Base-by-base conservation (phyloP, 2,329 filamentous ascomycete genomes). In the Venturia effusa region DNA sequence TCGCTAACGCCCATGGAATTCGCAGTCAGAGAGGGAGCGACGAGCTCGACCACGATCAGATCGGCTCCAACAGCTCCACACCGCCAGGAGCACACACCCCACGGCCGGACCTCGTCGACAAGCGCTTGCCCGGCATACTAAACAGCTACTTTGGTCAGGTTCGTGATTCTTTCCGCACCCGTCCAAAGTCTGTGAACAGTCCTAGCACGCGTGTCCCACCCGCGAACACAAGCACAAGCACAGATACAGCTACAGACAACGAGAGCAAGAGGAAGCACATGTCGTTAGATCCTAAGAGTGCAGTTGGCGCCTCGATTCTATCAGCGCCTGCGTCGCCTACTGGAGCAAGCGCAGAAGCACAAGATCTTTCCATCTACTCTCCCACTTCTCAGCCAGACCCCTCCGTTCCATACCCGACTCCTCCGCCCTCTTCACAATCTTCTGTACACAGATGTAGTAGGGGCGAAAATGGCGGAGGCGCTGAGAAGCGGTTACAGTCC, bases 141-240 rank as follows among this genome's bases (percentile, higher is more conserved):
- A 85, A 87, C 77, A 95, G 88, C 82, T 97, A 94, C 83, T 96
- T 97, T 84, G 89, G 88, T 81, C 94, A 99, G 93, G 94, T 99
- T 96, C 88, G 94, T 97, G 84, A 84, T 68, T 75, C 74, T 71
- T 83, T 85, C 84, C 81, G 75, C 69, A 71, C 72, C 68, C 71
- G 72, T 68, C 72, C 73, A 70, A 75, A 74, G 70, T 74, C 73
- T 69, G 68, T 70, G 69, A 72, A 71, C 69, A 70, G 70, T 72
- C 66, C 67, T 69, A 69, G 67, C 70, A 66, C 66, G 67, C 61
- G 59, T 61, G 59, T 59, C 64, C 32, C 43, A 37, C 48, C 59
- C 64, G 66, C 66, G 32, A 66, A 64, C 65, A 67, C 66, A 45
- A 66, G 64, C 65, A 68, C 66, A 64, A 68, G 66, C 67, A 67